Percentiles rank a stretch among this genome's conserved stretches.
Conservation (phyloP, 441 rosid genomes). For the Brassica balearica region DNA sequence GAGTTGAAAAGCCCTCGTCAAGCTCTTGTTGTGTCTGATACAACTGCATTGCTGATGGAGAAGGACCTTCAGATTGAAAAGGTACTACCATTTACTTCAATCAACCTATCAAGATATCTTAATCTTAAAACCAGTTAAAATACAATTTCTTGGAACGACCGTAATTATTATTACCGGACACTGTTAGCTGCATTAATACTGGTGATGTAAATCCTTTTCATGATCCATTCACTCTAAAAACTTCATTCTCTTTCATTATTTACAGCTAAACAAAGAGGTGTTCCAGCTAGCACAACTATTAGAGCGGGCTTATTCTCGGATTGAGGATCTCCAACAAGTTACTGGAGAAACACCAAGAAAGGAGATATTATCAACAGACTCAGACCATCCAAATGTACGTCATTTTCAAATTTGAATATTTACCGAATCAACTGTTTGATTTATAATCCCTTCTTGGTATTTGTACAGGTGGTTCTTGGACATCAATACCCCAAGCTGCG, state of each 20-base stretch:
- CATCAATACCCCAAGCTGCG: constrained; percentile 77
- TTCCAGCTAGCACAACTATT: constrained; percentile 59
- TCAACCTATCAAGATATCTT: constrained; percentile 17
- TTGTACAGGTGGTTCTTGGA: constrained; percentile 59
- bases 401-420: not conserved
- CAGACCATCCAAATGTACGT: constrained; percentile 33
- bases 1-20: constrained; percentile 58
- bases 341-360: constrained; percentile 52
- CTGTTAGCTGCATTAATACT: constrained; percentile 16
- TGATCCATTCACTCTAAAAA: constrained; percentile 23
- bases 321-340: constrained; percentile 60
- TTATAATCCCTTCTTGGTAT: constrained; percentile 17
- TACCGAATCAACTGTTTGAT: constrained; percentile 4
- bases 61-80: constrained; percentile 71
- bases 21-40: constrained; percentile 48
- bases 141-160: not conserved
- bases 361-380: constrained; percentile 35
- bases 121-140: not conserved
- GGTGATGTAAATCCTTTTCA: constrained; percentile 11
- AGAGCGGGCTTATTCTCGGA: constrained; percentile 66
- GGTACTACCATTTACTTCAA: constrained; percentile 48
- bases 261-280: constrained; percentile 80
- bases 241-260: constrained; percentile 22
- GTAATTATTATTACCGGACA: not conserved
- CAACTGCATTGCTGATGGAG: constrained; percentile 55